Evolutionary conservation across 2,329 filamentous ascomycete species (phyloP), one percentile per base, ranked within the genome.

Genomic region (Botryotinia narcissicola): DNA sequence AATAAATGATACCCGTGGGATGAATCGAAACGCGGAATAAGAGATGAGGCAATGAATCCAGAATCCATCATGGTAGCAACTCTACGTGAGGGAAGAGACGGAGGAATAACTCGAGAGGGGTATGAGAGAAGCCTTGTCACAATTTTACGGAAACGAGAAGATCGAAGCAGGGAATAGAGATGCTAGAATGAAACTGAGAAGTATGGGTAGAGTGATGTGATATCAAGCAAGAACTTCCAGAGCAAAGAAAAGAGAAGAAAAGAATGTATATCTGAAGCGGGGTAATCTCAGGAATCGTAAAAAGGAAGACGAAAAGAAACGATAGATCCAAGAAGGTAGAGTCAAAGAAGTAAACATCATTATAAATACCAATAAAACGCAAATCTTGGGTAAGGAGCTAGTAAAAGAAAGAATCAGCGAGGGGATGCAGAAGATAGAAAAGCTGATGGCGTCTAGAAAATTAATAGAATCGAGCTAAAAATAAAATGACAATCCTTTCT

Each of bases 1-100:
- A 16, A 54, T 3, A 7, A 3, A 57, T 29, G n/a, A 57, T 9
- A 57, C 14, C 7, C 3, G 8, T 29, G 16, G 14, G 14, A 16
- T 29, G 0, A 0, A 9, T 57, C 0, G 1, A 18, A 29, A 57
- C 14, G 6, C 14, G 14, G n/a, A 7, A n/a, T n/a, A 18, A 6
- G 51, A 57, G 14, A 3, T 57, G 7, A 57, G 2, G 51, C 8
- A 14, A 48, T 20, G 9, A 18, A 29, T 57, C 1, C 14, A 9
- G 20, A 29, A 4, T 32, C 0, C 6, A 18, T 18, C 6, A 7
- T 57, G 51, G 0, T 29, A 29, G 51, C 7, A 57, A 57, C 6
- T 57, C 51, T 9, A 14, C 51, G n/a, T 18, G n/a, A 18, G 7
- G 1, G n/a, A 18, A 29, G 25, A 57, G 6, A 5, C 14, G 14